Evolutionary conservation across 1,139 yeast species (phyloP).

Genomic region (Protomyces lactucae-debilis): DNA sequence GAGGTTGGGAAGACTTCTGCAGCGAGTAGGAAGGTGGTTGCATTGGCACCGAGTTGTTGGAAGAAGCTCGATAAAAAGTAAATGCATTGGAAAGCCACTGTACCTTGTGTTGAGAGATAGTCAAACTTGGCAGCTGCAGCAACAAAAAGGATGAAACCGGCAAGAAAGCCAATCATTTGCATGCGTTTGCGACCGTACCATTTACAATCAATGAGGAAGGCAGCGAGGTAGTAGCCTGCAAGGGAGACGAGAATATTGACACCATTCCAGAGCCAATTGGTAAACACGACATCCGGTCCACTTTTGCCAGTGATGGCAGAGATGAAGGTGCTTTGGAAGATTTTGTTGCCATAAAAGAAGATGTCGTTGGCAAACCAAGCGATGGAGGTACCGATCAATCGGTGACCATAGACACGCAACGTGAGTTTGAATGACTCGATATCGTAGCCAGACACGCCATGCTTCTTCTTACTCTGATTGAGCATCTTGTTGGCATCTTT

Average conservation of each 20-base stretch:
- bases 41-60: slow-evolving; percentile 62
- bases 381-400: slow-evolving; percentile 54
- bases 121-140: slow-evolving; percentile 60
- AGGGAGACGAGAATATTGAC: slow-evolving; percentile 64
- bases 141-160: slow-evolving; percentile 56
- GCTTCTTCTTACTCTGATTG: slow-evolving; percentile 37
- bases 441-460: slow-evolving; percentile 42
- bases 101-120: slow-evolving; percentile 46
- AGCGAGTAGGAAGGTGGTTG: slow-evolving; percentile 52
- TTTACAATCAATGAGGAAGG: slow-evolving; percentile 54
- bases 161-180: slow-evolving; percentile 56
- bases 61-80: slow-evolving; percentile 62
- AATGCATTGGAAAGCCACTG: slow-evolving; percentile 55
- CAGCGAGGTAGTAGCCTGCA: slow-evolving; percentile 62
- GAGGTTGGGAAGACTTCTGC: slow-evolving; percentile 56
- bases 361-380: slow-evolving; percentile 31
- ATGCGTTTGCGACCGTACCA: slow-evolving; percentile 55
- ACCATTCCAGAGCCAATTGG: slow-evolving; percentile 62
- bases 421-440: slow-evolving; percentile 37
- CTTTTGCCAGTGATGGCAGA: slow-evolving; percentile 57
- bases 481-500: slow-evolving; percentile 39
- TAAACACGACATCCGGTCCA: slow-evolving; percentile 67
- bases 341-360: slow-evolving; percentile 63
- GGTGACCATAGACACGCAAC: slow-evolving; percentile 45
- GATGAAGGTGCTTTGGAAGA: slow-evolving; percentile 65